Evolutionary conservation across 1,139 yeast genomes (phyloP), one percentile per base, ranked within the genome.

Genomic region (Pichia cactophila): DNA sequence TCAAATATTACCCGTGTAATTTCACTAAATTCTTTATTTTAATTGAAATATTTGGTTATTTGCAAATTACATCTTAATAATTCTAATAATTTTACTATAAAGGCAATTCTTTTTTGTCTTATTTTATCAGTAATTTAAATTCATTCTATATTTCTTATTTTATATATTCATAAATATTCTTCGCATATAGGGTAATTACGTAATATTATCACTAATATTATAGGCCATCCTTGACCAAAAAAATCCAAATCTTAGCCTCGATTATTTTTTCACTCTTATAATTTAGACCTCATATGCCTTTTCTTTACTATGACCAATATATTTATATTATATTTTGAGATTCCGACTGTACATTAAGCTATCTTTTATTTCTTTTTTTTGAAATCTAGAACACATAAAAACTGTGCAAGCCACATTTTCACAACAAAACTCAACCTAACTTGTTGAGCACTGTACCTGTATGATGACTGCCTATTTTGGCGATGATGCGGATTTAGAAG

Each of bases 221-320:
- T 33, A 43, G 45, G 45, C 45, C 45, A 43, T 43, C 45, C 45
- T 43, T 43, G 46, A 39, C 46, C 46, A n/a, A 23, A 44, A 44
- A 42, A 44, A 44, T 44, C 46, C 45, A 28, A 28, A 28, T 28
- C 29, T 28, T 28, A 28, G 10, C 29, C 29, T 28, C 2, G 4
- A 28, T 28, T 28, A 28, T 28, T 28, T 28, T 28, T 28, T 28
- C 29, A 28, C 29, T 28, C 29, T 28, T 28, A 28, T 28, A 28
- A 28, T 28, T 28, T 28, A 28, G 29, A 28, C 29, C 29, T 28
- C 29, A 28, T 28, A 28, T 28, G 2, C 29, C 10, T 28, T 28
- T 8, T 28, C n/a, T 20, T 20, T 20, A 20, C 20, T 20, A 28
- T 28, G 29, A 28, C 29, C 29, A 28, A 28, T 28, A 28, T 28